A percentile compares a stretch with the other conserved stretches of the same genome.
These are phyloP conservation scores for Cymbidium sinense DNA, from an alignment of 106 monocot species.

Conservation along the genomic window DNA sequence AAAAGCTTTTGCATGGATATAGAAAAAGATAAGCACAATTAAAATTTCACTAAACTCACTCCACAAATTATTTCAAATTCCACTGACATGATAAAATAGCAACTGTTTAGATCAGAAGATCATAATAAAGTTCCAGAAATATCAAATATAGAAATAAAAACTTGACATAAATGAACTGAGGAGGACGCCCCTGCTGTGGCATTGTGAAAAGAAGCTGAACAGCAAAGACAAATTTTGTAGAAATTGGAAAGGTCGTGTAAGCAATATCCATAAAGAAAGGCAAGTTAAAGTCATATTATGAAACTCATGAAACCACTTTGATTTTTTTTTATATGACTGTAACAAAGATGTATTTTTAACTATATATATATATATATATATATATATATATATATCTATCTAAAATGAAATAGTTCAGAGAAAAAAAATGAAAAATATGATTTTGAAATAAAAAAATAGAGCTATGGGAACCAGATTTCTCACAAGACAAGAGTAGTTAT, in stretches of 20 bases:
- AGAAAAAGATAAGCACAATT: too few relatives aligned
- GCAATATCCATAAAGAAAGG: not conserved
- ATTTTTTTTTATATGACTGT: not conserved
- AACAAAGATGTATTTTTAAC: not conserved
- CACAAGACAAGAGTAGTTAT: not conserved
- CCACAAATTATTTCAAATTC: too few relatives aligned
- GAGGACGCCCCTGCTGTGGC: not conserved
- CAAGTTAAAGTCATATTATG: not conserved
- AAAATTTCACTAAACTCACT: too few relatives aligned
- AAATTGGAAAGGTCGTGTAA: constrained; percentile 1
- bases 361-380: too few relatives aligned
- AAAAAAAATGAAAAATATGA: not conserved
- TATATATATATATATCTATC: too few relatives aligned
- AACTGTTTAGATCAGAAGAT: too few relatives aligned
- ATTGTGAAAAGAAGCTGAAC: not conserved
- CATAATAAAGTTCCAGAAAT: too few relatives aligned
- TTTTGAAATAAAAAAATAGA: not conserved
- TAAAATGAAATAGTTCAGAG: not conserved
- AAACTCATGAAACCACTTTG: not conserved
- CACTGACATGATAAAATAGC: too few relatives aligned
- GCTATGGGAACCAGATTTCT: not conserved
- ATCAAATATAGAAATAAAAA: not conserved
- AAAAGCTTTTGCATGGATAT: too few relatives aligned
- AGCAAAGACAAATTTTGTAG: constrained; percentile 5
- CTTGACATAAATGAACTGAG: not conserved